Conservation (phyloP, 2,329 filamentous ascomycete genomes). For the Xylaria arbuscula region DNA sequence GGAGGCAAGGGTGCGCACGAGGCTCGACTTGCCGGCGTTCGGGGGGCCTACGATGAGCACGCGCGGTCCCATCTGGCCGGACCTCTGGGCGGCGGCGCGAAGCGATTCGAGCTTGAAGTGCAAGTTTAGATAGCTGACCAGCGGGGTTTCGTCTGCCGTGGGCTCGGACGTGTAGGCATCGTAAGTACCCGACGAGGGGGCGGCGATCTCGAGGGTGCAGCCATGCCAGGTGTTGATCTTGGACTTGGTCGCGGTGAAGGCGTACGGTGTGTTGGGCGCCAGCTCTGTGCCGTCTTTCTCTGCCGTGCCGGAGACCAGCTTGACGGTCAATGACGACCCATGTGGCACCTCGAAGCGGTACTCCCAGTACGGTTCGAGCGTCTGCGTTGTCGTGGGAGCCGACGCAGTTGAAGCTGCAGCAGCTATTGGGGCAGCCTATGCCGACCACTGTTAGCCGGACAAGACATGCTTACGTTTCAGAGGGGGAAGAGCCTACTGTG, state of each 20-base stretch:
- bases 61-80: slow-evolving; percentile 71
- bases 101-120: slow-evolving; percentile 86
- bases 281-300: slow-evolving; percentile 97
- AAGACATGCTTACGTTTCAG: neutral
- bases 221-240: slow-evolving; percentile 94
- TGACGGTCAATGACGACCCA: slow-evolving; percentile 57
- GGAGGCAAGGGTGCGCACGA: slow-evolving; percentile 79
- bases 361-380: slow-evolving; percentile 74
- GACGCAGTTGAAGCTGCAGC: slow-evolving; percentile 40
- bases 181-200: slow-evolving; percentile 59
- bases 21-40: slow-evolving; percentile 83
- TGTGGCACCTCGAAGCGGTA: slow-evolving; percentile 81
- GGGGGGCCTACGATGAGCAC: slow-evolving; percentile 84
- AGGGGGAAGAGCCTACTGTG: slow-evolving; percentile 57
- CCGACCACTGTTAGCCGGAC: slow-evolving; percentile 4
- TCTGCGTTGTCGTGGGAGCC: slow-evolving; percentile 59
- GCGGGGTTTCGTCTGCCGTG: slow-evolving; percentile 81
- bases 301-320: slow-evolving; percentile 83
- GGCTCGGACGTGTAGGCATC: slow-evolving; percentile 70
- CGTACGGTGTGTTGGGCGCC: slow-evolving; percentile 81
- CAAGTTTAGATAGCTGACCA: slow-evolving; percentile 83
- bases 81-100: slow-evolving; percentile 68
- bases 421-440: slow-evolving; percentile 41
- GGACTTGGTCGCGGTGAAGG: slow-evolving; percentile 82
- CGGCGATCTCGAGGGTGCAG: slow-evolving; percentile 82